Percentiles rank a stretch among this genome's conserved stretches.
These are phyloP conservation scores for Salix caprea DNA, from an alignment of 345 rosid genomes.

Conservation along the genomic window DNA sequence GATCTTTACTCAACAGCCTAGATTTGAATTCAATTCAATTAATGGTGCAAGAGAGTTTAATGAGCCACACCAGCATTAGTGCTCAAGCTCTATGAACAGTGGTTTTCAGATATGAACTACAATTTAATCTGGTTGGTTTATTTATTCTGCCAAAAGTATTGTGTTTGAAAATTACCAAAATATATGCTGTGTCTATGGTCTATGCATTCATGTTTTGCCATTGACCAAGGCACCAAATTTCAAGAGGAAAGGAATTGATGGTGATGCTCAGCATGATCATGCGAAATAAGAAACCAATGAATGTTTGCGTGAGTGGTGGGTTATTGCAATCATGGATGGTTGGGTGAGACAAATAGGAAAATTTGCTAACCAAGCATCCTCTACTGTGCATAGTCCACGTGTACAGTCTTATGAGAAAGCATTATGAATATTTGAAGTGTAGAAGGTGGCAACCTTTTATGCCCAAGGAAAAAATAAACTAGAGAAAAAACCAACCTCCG, in stretches of 20 bases:
- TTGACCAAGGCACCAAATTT: neutral
- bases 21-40: neutral
- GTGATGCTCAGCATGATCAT: neutral
- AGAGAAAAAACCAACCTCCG: neutral
- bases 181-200: neutral
- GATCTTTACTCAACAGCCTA: neutral
- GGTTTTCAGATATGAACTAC: neutral
- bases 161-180: neutral
- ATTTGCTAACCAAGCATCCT: neutral
- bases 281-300: conserved; percentile 7
- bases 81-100: neutral
- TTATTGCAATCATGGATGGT: neutral
- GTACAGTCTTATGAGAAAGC: neutral
- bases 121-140: neutral
- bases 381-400: neutral
- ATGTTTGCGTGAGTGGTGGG: neutral
- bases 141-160: neutral
- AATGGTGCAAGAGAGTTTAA: neutral
- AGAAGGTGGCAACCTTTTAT: neutral
- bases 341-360: neutral
- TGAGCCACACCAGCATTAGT: neutral
- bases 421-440: neutral
- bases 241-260: neutral
- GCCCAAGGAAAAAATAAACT: neutral
- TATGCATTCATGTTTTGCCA: neutral